phyloP scores from a whole-genome alignment of 148 eudicot species.

The Simmondsia chinensis region DNA sequence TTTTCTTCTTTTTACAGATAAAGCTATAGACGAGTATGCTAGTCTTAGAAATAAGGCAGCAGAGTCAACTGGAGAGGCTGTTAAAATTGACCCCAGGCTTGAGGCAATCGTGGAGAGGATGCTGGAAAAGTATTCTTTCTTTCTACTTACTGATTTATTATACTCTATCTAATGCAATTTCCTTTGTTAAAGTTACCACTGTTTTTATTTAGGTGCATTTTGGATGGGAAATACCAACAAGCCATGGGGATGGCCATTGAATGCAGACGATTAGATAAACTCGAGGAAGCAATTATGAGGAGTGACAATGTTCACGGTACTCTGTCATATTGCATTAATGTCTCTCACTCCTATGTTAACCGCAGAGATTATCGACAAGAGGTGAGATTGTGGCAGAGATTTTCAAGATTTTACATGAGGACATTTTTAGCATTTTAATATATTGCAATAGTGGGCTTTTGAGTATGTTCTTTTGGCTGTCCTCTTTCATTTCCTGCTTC shows the following conservation, averaged over 20 bases:
- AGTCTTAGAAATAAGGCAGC: conserved; percentile 68
- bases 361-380: conserved; percentile 83
- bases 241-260: conserved; percentile 87
- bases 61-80: conserved; percentile 50
- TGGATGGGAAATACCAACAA: conserved; percentile 80
- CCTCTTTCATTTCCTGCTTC: not conserved
- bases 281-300: conserved; percentile 74
- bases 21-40: conserved; percentile 96
- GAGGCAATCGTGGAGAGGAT: conserved; percentile 96
- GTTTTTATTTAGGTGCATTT: conserved; percentile 46
- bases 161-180: not conserved
- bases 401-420: no score
- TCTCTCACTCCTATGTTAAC: conserved; percentile 66
- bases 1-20: conserved; percentile 38
- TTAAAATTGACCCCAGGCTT: conserved; percentile 66
- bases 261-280: conserved; percentile 83
- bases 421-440: no score
- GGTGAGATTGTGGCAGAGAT: no score
- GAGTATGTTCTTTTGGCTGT: no score
- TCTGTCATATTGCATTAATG: conserved; percentile 70
- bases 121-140: conserved; percentile 77
- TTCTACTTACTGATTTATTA: not conserved
- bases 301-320: conserved; percentile 74
- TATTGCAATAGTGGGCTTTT: no score
- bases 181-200: conserved; percentile 7